These are phyloP conservation scores for Boletellus sp. DNA, from an alignment of 768 basidiomycete genomes.

Conservation along the genomic window DNA sequence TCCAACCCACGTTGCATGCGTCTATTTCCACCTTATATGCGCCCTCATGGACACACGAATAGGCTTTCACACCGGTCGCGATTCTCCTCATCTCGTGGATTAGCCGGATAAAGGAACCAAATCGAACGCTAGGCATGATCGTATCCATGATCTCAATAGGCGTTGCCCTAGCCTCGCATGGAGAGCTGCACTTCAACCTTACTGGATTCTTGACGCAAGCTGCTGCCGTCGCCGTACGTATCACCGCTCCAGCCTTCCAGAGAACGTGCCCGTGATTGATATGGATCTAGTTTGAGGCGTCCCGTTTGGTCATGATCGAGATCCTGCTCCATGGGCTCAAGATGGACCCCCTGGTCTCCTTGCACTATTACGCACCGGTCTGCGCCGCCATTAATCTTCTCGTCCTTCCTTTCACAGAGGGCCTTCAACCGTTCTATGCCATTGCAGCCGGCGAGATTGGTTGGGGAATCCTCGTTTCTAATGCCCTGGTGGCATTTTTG, in stretches of 20 bases:
- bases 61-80: slow-evolving; percentile 90
- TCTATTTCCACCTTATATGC: neutral
- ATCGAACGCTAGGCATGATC: slow-evolving; percentile 72
- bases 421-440: slow-evolving; percentile 79
- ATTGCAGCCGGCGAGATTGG: slow-evolving; percentile 53
- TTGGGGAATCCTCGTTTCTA: slow-evolving; percentile 68
- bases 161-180: slow-evolving; percentile 85
- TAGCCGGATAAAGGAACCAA: slow-evolving; percentile 86
- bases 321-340: slow-evolving; percentile 91
- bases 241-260: neutral
- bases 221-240: slow-evolving; percentile 69
- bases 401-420: slow-evolving; percentile 90
- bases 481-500: slow-evolving; percentile 83
- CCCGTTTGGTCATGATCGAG: slow-evolving; percentile 94
- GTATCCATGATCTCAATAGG: slow-evolving; percentile 89
- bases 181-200: slow-evolving; percentile 82
- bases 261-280: neutral
- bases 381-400: slow-evolving; percentile 87
- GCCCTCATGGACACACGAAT: neutral
- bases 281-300: slow-evolving; percentile 74
- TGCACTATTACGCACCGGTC: slow-evolving; percentile 96
- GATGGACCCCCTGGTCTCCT: slow-evolving; percentile 94
- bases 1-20: neutral
- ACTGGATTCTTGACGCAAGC: slow-evolving; percentile 87
- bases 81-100: slow-evolving; percentile 92